phyloP scores from a whole-genome alignment of 164 flowering plant genomes.

The Hamamelis virginiana region DNA sequence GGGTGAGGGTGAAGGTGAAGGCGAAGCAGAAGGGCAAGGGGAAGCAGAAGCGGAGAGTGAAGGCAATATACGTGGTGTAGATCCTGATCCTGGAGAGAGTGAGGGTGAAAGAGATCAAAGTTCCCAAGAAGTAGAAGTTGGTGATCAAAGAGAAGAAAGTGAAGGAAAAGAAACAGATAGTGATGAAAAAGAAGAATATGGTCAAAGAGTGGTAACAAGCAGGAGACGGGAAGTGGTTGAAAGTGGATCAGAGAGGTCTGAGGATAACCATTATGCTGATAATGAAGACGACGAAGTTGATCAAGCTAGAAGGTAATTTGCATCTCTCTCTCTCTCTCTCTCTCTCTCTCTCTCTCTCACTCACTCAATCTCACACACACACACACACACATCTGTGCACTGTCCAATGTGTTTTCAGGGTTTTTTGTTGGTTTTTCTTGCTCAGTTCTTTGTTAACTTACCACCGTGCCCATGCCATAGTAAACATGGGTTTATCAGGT shows the following conservation, averaged over 20 bases:
- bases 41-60: constrained; percentile 86
- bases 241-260: constrained; percentile 87
- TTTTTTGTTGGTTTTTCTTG: background rate
- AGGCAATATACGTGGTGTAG: constrained; percentile 59
- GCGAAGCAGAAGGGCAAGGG: constrained; percentile 77
- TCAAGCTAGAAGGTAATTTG: constrained; percentile 64
- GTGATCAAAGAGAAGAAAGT: constrained; percentile 66
- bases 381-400: no score
- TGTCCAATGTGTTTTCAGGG: no score
- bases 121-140: constrained; percentile 70
- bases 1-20: constrained; percentile 67
- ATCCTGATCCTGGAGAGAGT: constrained; percentile 78
- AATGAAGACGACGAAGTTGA: constrained; percentile 84
- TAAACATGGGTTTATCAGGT: no score
- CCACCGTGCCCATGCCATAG: no score
- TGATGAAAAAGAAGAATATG: constrained; percentile 75
- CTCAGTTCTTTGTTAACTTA: background rate
- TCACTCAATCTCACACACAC: background rate
- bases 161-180: constrained; percentile 75
- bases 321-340: background rate
- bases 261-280: constrained; percentile 63
- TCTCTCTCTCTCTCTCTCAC: background rate
- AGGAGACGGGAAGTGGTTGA: constrained; percentile 62
- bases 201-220: constrained; percentile 67
- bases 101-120: constrained; percentile 88